A percentile compares a stretch with the other conserved stretches of the same genome.
phyloP scores from a whole-genome alignment of 1,139 yeast species.

The Saccharomycopsis phalli region DNA sequence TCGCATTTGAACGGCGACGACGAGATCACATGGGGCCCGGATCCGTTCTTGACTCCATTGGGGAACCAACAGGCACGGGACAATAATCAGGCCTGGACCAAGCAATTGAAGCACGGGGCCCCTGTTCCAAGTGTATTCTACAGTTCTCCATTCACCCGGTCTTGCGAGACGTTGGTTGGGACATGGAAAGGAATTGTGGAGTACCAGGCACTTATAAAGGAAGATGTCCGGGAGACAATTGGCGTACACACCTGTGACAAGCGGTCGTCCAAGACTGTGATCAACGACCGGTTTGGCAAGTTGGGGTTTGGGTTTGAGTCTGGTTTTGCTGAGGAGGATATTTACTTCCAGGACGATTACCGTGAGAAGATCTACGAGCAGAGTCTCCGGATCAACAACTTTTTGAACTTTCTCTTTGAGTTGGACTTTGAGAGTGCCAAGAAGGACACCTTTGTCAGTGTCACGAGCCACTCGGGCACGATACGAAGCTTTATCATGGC shows the following conservation, averaged over 20 bases:
- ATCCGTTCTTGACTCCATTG: constrained; percentile 50
- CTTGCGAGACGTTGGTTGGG: constrained; percentile 45
- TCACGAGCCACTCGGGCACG: constrained; percentile 58
- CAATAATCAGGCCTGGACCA: constrained; percentile 37
- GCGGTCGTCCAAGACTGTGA: constrained; percentile 36
- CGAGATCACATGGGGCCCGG: constrained; percentile 56
- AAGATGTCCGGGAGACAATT: constrained; percentile 55
- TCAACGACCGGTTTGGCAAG: constrained; percentile 29
- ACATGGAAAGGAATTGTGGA: constrained; percentile 48
- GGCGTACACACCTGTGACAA: constrained; percentile 65
- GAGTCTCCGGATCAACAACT: constrained; percentile 38
- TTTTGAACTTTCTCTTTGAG: constrained; percentile 44
- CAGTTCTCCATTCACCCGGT: constrained; percentile 58
- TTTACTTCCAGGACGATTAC: constrained; percentile 31
- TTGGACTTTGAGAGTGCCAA: constrained; percentile 29
- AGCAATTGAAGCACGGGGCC: constrained; percentile 39
- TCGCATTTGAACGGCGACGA: constrained; percentile 48
- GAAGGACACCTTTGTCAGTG: constrained; percentile 34
- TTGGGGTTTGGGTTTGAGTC: constrained; percentile 36
- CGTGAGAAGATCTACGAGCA: constrained; percentile 45
- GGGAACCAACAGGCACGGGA: constrained; percentile 47
- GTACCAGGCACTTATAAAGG: constrained; percentile 32
- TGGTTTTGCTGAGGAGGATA: constrained; percentile 42
- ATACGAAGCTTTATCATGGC: constrained; percentile 46
- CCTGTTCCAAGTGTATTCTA: constrained; percentile 44